Percentiles rank a stretch among this genome's conserved stretches.
phyloP scores from a whole-genome alignment of 139 green algal genomes.

The Chlorella sp. region DNA sequence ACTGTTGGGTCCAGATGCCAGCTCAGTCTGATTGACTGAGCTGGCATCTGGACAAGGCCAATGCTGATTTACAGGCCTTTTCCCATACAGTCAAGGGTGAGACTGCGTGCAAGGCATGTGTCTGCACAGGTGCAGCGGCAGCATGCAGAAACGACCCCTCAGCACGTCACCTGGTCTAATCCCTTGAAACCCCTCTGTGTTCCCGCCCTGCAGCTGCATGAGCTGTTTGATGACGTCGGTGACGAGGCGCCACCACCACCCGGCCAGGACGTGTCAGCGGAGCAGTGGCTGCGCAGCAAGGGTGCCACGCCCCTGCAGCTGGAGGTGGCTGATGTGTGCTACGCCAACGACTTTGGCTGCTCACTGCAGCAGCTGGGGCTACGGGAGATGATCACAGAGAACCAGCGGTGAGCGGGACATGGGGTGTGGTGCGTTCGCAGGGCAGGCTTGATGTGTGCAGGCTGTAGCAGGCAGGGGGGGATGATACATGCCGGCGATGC shows the following conservation, averaged over 20 bases:
- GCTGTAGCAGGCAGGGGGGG: no score
- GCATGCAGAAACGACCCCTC: no score
- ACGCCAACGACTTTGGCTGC: constrained; percentile 82
- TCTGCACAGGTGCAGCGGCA: constrained; percentile 50
- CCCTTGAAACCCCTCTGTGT: no score
- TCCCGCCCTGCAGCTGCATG: constrained; percentile 35
- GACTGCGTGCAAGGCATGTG: constrained; percentile 36
- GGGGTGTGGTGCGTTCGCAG: no score
- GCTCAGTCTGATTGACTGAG: no score
- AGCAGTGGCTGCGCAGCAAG: constrained; percentile 47
- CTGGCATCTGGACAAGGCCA: no score
- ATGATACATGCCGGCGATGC: no score
- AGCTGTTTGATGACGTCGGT: no score
- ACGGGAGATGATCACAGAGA: constrained; percentile 70
- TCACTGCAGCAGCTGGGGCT: constrained; percentile 62
- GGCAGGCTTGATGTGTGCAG: no score
- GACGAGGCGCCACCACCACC: constrained; percentile 20
- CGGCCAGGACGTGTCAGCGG: constrained; percentile 43
- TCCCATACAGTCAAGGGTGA: constrained; percentile 34
- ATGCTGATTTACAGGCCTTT: constrained; percentile 57
- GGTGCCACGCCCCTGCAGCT: constrained; percentile 25
- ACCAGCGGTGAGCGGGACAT: constrained; percentile 27
- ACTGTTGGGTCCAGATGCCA: no score
- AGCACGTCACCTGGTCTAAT: no score
- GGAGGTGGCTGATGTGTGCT: constrained; percentile 62